Evolutionary conservation across 2,329 filamentous ascomycete species (phyloP), one percentile per base, ranked within the genome.

Genomic region (Paradendryphiella salina): DNA sequence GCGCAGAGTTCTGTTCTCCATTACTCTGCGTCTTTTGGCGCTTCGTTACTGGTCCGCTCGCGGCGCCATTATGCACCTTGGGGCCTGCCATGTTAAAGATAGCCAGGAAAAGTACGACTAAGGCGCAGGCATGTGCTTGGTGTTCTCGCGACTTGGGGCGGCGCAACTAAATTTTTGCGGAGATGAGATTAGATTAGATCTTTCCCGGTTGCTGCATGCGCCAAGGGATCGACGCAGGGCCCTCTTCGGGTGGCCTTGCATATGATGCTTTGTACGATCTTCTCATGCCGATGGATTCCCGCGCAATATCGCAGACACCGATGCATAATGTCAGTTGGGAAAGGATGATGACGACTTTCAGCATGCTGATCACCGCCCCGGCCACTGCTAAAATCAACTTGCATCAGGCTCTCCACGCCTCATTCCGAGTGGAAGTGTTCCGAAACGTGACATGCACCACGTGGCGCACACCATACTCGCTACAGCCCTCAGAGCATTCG

Each of bases 11-110:
- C 54, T 79, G 74, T 56, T 77, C 75, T 39, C 40, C 23, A 42
- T 52, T 47, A 58, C 53, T 52, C 55, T 68, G 46, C 52, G 64
- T 56, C 53, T 66, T 73, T 54, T 70, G 69, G 58, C 91, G 85
- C 79, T 96, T 96, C 52, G 81, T 80, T 61, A 87, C 75, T 46
- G 85, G 88, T 37, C 67, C 68, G 57, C 63, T 63, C 34, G 47
- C 31, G 14, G 52, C 34, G 6, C 21, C 42, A 10, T 52, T 79
- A 76, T 62, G 85, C 82, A 60, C 79, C 76, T 48, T 82, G 31
- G 58, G 57, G 18, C 74, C 77, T 58, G 79, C 76, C 80, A 83
- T 83, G 31, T 33, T 57, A 7, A 35, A 11, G 14, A 29, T 40
- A 17, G 39, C n/a, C 28, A 34, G n/a, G 21, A 34, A 17, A 40